phyloP scores from a whole-genome alignment of 2,329 filamentous ascomycete genomes.

The Westerdykella sp. region DNA sequence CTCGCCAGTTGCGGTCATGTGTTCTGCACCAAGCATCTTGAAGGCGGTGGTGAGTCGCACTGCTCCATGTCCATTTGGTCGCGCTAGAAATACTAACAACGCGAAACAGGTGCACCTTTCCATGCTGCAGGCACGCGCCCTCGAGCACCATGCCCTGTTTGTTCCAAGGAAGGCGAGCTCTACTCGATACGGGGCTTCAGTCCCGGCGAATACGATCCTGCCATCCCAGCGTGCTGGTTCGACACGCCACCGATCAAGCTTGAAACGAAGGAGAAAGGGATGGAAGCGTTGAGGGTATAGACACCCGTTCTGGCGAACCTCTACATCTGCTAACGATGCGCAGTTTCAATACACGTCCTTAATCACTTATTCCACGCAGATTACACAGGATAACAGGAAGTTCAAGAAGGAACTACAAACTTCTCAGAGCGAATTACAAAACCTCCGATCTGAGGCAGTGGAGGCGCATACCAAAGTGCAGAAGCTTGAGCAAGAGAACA shows the following conservation, averaged over 20 bases:
- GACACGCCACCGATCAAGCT: slow-evolving; percentile 42
- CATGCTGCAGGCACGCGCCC: slow-evolving; percentile 39
- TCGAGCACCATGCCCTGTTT: slow-evolving; percentile 42
- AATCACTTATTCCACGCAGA: slow-evolving; percentile 22
- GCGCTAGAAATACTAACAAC: not conserved
- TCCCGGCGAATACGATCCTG: slow-evolving; percentile 38
- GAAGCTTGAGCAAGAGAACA: slow-evolving; percentile 16
- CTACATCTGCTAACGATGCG: slow-evolving; percentile 7
- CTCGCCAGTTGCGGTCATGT: slow-evolving; percentile 47
- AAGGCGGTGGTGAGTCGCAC: slow-evolving; percentile 40
- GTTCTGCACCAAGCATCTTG: slow-evolving; percentile 44
- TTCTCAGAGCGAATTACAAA: slow-evolving; percentile 21
- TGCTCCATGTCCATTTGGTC: not conserved
- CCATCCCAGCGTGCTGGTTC: slow-evolving; percentile 42
- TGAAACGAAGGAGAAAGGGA: slow-evolving; percentile 29
- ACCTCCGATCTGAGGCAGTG: slow-evolving; percentile 30
- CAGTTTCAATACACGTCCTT: slow-evolving; percentile 45
- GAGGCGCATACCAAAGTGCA: slow-evolving; percentile 29
- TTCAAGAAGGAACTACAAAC: slow-evolving; percentile 15
- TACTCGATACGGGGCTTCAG: slow-evolving; percentile 43
- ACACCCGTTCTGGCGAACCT: not conserved
- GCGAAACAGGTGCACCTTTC: slow-evolving; percentile 40
- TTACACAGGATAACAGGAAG: slow-evolving; percentile 17
- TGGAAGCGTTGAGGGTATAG: slow-evolving; percentile 41
- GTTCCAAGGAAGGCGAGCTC: slow-evolving; percentile 36